Conservation (phyloP, 2,329 filamentous ascomycete species). For the Chlorencoelia australis region DNA sequence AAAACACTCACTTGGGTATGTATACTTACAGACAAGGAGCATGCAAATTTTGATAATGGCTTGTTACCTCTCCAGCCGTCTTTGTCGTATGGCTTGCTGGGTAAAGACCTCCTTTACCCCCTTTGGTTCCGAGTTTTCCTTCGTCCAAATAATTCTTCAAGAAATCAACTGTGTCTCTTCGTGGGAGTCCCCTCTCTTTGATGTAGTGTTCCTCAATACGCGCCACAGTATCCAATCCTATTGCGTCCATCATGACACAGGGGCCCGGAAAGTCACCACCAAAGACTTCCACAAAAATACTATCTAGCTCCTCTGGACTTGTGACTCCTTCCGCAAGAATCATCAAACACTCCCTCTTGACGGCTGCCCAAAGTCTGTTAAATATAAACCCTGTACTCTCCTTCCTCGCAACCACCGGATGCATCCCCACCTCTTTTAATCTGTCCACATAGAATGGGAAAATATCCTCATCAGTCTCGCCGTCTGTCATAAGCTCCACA, state of each 20-base stretch:
- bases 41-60: constrained; percentile 2
- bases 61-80: constrained; percentile 1
- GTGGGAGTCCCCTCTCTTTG: constrained; percentile 18
- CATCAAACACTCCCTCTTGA: constrained; percentile 32
- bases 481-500: constrained; percentile 32
- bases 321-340: constrained; percentile 28
- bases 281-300: constrained; percentile 29
- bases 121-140: constrained; percentile 25
- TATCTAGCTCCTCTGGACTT: constrained; percentile 29
- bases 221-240: constrained; percentile 31
- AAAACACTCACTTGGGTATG: background rate
- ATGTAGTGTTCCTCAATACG: constrained; percentile 33
- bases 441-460: constrained; percentile 25
- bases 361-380: constrained; percentile 34
- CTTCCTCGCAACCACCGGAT: constrained; percentile 29
- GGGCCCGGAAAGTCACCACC: constrained; percentile 27
- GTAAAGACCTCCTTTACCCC: constrained; percentile 19
- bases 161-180: constrained; percentile 23
- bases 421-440: constrained; percentile 27
- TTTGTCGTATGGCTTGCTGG: constrained; percentile 7
- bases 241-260: constrained; percentile 32
- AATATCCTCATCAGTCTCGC: constrained; percentile 24
- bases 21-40: constrained; percentile 7
- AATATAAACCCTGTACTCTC: constrained; percentile 32
- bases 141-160: constrained; percentile 25